These are phyloP conservation scores for Mychonastes homosphaera DNA, from an alignment of 139 green algal species.

Conservation along the genomic window DNA sequence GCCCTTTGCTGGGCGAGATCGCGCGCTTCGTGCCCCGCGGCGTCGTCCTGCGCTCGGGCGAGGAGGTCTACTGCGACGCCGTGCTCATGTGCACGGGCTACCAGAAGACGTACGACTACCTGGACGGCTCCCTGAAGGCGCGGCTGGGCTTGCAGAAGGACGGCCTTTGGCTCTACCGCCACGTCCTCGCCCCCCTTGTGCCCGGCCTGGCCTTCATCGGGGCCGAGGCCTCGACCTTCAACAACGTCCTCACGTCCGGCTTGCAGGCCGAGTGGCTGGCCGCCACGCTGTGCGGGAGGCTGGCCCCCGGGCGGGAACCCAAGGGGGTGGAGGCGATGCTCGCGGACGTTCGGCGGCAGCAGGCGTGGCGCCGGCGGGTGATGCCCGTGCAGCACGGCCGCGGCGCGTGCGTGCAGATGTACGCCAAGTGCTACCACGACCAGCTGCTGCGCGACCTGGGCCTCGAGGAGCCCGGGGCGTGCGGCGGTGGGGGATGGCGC, in stretches of 20 bases:
- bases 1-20: slow-evolving; percentile 17
- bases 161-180: slow-evolving; percentile 27
- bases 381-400: slow-evolving; percentile 14
- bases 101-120: slow-evolving; percentile 21
- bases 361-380: slow-evolving; percentile 7
- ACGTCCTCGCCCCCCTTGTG: slow-evolving; percentile 14
- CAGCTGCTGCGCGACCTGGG: slow-evolving; percentile 20
- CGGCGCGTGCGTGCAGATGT: slow-evolving; percentile 20
- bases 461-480: neutral
- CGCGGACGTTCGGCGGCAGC: slow-evolving; percentile 10
- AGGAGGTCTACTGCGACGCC: slow-evolving; percentile 13
- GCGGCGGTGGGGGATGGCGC: neutral
- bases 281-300: neutral
- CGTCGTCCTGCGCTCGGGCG: slow-evolving; percentile 13
- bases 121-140: slow-evolving; percentile 5
- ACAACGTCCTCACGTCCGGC: slow-evolving; percentile 19
- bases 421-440: slow-evolving; percentile 17
- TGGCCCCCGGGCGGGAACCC: slow-evolving; percentile 2
- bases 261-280: slow-evolving; percentile 29
- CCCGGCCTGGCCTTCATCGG: slow-evolving; percentile 27
- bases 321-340: slow-evolving; percentile 1
- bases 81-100: slow-evolving; percentile 33
- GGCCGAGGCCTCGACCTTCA: slow-evolving; percentile 14
- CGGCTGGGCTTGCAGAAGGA: slow-evolving; percentile 22
- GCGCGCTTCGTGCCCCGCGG: slow-evolving; percentile 13